Base-by-base conservation (phyloP, 352 stramenopile species). In the Phytophthora syringae region DNA sequence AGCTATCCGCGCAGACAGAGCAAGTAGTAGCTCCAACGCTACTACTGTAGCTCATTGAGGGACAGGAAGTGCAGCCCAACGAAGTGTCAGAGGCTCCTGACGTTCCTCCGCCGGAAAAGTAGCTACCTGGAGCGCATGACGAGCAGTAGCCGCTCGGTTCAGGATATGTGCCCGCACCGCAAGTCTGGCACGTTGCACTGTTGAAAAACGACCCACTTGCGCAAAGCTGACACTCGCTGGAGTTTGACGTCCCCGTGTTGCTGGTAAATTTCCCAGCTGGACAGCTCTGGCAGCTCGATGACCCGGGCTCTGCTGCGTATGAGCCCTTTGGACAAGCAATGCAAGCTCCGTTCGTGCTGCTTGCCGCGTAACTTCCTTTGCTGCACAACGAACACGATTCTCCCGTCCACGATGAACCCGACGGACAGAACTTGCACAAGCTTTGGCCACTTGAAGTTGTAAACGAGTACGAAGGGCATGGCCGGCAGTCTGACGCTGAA, bases 101-200 rank as follows among this genome's bases (percentile, higher is more conserved):
- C 5, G 32, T 36, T 57, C 18, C 27, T 42, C 43, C 30, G 1
- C 56, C 61, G 16, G 70, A 60, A 15, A 66, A 67, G 45, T 77
- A 89, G n/a, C 67, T 85, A 1, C 82, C 80, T 53, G 77, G 60
- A 18, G 56, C 20, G 43, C 84, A 93, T 15, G 28, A n/a, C 0
- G 74, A 70, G 50, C 80, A 88, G 30, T 72, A 67, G 1, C 73
- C 76, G 16, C 55, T 65, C 5, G 69, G 60, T 13, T 61, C 65
- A 32, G 71, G 71, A 42, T 74, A 74, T 25, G 73, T 70, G 1
- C 66, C 64, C 1, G 61, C 22, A 5, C 47, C 28, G 39, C 72
- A 81, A 11, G 27, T 18, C 40, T 61, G 44, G 24, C 83, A 89
- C 1, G 13, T 21, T 5, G 20, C 54, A n/a, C 51, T 75, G 18